Evolutionary conservation across 192 early-diverging fungal species (phyloP).

Genomic region (Oehlia diaphana): DNA sequence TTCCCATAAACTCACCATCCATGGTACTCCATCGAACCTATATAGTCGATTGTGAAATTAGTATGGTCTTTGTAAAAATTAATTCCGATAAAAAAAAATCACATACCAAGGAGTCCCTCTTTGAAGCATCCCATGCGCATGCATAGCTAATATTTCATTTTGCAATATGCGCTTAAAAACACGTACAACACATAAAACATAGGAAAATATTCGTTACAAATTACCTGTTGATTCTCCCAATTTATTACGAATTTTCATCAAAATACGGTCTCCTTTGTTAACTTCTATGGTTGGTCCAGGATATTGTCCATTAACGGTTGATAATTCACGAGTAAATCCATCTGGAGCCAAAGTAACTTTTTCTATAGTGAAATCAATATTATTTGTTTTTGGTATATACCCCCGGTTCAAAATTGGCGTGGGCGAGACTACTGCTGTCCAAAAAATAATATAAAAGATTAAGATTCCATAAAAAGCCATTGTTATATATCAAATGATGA

Average conservation of each 20-base stretch:
- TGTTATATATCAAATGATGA: not conserved
- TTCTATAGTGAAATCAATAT: conserved; percentile 29
- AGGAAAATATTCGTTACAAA: conserved; percentile 32
- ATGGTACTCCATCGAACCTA: conserved; percentile 32
- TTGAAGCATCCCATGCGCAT: conserved; percentile 29
- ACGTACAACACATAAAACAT: conserved; percentile 30
- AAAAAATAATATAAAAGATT: conserved; percentile 29
- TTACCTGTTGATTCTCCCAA: conserved; percentile 32
- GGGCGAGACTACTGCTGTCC: conserved; percentile 31
- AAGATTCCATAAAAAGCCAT: conserved; percentile 27
- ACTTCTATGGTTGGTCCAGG: conserved; percentile 56
- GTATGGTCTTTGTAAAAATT: conserved; percentile 33
- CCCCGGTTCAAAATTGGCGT: conserved; percentile 32
- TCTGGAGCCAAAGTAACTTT: conserved; percentile 42
- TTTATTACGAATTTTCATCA: conserved; percentile 44
- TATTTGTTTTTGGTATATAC: conserved; percentile 28
- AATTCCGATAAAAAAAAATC: conserved; percentile 26
- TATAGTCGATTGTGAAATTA: conserved; percentile 31
- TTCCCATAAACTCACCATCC: conserved; percentile 31
- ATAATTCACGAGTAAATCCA: conserved; percentile 42
- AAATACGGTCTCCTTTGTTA: conserved; percentile 48
- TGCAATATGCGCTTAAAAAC: conserved; percentile 28
- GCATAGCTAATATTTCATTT: conserved; percentile 34
- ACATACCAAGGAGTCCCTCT: conserved; percentile 24
- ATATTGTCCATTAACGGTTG: conserved; percentile 55